These are phyloP conservation scores for Acer negundo DNA, from an alignment of 345 rosid genomes.

Conservation along the genomic window DNA sequence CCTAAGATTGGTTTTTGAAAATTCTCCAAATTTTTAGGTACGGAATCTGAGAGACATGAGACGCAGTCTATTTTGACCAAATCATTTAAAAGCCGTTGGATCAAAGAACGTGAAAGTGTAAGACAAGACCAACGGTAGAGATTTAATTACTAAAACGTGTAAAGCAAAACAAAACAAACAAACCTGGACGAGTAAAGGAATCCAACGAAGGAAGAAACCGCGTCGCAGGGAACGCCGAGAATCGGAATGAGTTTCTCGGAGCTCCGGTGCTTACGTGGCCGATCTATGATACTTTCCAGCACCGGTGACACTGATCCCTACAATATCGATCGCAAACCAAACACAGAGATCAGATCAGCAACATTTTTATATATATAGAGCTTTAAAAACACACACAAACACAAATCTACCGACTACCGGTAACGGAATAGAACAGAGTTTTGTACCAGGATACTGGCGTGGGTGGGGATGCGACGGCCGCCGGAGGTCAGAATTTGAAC, in stretches of 20 bases:
- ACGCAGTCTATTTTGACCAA: slow-evolving; percentile 16
- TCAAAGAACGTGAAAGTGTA: slow-evolving; percentile 16
- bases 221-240: slow-evolving; percentile 80
- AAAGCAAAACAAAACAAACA: background rate
- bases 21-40: background rate
- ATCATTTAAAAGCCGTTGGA: slow-evolving; percentile 23
- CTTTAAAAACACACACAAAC: background rate
- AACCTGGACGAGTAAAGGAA: slow-evolving; percentile 76
- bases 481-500: slow-evolving; percentile 67
- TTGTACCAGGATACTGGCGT: slow-evolving; percentile 62
- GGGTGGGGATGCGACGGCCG: slow-evolving; percentile 70
- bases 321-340: background rate
- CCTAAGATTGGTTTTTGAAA: background rate
- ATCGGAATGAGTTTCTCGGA: slow-evolving; percentile 60
- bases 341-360: background rate
- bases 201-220: slow-evolving; percentile 66
- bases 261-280: slow-evolving; percentile 51
- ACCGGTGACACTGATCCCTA: slow-evolving; percentile 77
- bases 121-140: slow-evolving; percentile 17
- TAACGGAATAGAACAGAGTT: background rate
- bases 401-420: background rate
- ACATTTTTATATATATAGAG: background rate
- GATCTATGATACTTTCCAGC: slow-evolving; percentile 55
- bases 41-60: background rate
- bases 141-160: background rate